These are phyloP conservation scores for Porogramme epimiltina DNA, from an alignment of 1,284 basidiomycete genomes.

Conservation along the genomic window DNA sequence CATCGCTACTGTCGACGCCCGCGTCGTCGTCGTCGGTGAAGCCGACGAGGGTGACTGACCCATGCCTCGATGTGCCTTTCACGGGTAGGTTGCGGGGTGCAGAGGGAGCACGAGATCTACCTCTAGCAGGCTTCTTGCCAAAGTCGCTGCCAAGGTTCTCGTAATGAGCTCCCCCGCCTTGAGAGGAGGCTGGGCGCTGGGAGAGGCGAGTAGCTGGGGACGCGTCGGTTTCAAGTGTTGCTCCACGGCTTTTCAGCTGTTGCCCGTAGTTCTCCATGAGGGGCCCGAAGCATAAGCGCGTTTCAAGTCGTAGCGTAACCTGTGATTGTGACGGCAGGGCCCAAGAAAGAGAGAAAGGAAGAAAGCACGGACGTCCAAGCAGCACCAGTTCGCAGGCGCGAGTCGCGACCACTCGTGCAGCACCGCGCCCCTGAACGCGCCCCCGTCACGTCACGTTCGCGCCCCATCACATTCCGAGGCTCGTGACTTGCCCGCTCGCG, in stretches of 20 bases:
- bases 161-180: constrained; percentile 14
- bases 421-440: constrained; percentile 11
- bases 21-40: constrained; percentile 5
- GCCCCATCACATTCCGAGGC: background rate
- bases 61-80: constrained; percentile 1
- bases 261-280: constrained; percentile 12
- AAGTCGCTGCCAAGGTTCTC: constrained; percentile 28
- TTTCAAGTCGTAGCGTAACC: too few relatives aligned
- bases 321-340: too few relatives aligned
- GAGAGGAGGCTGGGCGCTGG: constrained; percentile 14
- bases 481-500: too few relatives aligned
- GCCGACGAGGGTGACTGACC: background rate
- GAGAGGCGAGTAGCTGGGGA: constrained; percentile 18
- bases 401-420: too few relatives aligned
- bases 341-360: too few relatives aligned
- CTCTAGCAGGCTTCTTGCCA: background rate
- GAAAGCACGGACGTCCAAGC: too few relatives aligned
- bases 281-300: background rate
- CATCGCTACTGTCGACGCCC: constrained; percentile 12
- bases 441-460: constrained; percentile 17
- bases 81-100: background rate
- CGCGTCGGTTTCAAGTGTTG: constrained; percentile 19
- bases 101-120: constrained; percentile 5
- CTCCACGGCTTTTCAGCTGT: constrained; percentile 8
- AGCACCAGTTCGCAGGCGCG: too few relatives aligned